Conservation (phyloP, 2,329 filamentous ascomycete genomes). For the Sporothrix pallida region DNA sequence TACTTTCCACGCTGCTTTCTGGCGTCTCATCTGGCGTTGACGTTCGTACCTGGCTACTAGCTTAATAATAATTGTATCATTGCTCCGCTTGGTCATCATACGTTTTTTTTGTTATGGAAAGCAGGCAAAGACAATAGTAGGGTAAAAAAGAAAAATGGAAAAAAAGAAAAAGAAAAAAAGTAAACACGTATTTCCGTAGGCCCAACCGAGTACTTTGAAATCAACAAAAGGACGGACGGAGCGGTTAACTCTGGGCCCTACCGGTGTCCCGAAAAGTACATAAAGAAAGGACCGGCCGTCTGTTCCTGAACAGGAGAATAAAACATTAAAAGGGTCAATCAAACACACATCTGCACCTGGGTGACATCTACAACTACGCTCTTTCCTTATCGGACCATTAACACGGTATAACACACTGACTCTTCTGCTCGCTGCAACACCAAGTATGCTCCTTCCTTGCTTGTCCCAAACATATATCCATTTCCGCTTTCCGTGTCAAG, state of each 20-base stretch:
- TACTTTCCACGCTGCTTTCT: neutral
- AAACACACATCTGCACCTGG: conserved; percentile 8
- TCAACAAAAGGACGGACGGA: neutral
- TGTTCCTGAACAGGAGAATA: neutral
- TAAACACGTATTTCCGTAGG: neutral
- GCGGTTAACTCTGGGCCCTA: neutral
- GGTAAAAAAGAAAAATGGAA: neutral
- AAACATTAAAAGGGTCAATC: neutral
- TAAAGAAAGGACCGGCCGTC: conserved; percentile 1
- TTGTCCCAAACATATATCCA: neutral
- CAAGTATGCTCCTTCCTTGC: conserved; percentile 13
- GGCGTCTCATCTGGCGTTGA: neutral
- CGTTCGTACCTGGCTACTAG: neutral
- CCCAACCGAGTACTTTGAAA: neutral
- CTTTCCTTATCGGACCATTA: neutral
- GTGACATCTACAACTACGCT: neutral
- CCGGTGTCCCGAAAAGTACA: conserved; percentile 12
- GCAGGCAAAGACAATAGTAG: too few relatives aligned
- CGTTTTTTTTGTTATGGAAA: neutral
- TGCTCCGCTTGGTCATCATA: conserved; percentile 17
- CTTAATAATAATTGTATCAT: conserved; percentile 5
- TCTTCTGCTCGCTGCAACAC: conserved; percentile 9
- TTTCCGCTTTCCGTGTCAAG: neutral
- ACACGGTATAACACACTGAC: neutral
- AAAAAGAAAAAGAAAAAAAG: neutral